Base-by-base conservation (phyloP, 805 yeast genomes). In the Jamesozyma hellenica region DNA sequence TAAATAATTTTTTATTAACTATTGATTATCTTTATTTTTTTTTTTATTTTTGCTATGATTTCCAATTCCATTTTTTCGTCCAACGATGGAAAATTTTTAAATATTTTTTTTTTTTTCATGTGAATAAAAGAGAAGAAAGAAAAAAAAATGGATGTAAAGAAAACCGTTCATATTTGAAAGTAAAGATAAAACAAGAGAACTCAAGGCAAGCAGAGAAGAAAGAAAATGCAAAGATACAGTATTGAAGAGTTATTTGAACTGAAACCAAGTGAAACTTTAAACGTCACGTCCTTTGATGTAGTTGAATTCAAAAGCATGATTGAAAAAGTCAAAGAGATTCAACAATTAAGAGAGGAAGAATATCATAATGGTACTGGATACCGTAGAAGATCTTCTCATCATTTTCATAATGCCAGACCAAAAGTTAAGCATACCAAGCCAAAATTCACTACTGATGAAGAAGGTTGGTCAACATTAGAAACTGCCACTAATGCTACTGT, bases 401-500 rank as follows among this genome's bases (percentile, higher is more conserved):
- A 67, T 26, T 66, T 63, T 42, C 66, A 63, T 35, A n/a, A 23
- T 25, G 8, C 15, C 4, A 67, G 67, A 59, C 82, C 82, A 40
- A 70, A 68, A 51, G 69, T 79, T 53, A 72, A 79, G 55, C 77
- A 73, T 55, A 72, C 72, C 62, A 67, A 66, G 50, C 70, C 68
- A 44, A 64, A 63, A 47, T 67, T 66, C 28, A 66, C 71, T 15
- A 58, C 79, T 28, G 94, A 82, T 55, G 82, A 78, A 42, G 90
- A 83, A 46, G 94, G 94, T 34, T 83, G 92, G 90, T 82, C 82
- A 42, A 79, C 90, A 17, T 68, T 73, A 42, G 76, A 75, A 49
- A 62, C 64, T 28, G 74, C 70, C 35, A 43, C 44, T 23, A 48
- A 50, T 36, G 48, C 48, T 21, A 45, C 41, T 19, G 50, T 39